Evolutionary conservation across 1,284 basidiomycete genomes (phyloP).

Genomic region (Ustilago vetiveriae): DNA sequence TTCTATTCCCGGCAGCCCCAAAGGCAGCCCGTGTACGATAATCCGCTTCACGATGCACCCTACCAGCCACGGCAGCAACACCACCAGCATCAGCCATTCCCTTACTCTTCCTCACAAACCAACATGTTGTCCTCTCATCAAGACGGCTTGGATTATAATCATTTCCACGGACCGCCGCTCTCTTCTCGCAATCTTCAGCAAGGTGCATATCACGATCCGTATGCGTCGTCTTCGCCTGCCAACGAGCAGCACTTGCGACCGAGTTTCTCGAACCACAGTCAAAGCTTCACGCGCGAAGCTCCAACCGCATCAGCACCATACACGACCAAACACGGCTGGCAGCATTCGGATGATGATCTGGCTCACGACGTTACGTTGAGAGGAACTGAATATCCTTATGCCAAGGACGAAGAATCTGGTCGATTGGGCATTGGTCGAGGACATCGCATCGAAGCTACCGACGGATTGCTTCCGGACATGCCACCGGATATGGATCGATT

Average conservation of each 20-base stretch:
- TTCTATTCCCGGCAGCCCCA: slow-evolving; percentile 34
- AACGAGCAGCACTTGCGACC: slow-evolving; percentile 8
- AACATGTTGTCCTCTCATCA: slow-evolving; percentile 9
- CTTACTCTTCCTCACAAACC: slow-evolving; percentile 11
- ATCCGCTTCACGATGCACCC: slow-evolving; percentile 13
- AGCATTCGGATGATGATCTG: slow-evolving; percentile 17
- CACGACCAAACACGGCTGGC: slow-evolving; percentile 4
- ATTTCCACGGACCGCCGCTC: slow-evolving; percentile 14
- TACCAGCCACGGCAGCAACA: slow-evolving; percentile 2
- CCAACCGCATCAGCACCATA: neutral
- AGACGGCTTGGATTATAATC: slow-evolving; percentile 29
- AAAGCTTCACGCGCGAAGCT: slow-evolving; percentile 8
- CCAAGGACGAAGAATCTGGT: slow-evolving; percentile 21
- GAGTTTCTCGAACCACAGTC: slow-evolving; percentile 7
- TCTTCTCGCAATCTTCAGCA: slow-evolving; percentile 5
- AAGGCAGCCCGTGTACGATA: slow-evolving; percentile 22
- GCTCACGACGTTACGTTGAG: slow-evolving; percentile 12
- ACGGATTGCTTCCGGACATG: slow-evolving; percentile 42
- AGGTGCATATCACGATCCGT: slow-evolving; percentile 41
- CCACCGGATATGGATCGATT: slow-evolving; percentile 39
- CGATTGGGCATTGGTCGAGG: slow-evolving; percentile 21
- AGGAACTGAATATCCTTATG: slow-evolving; percentile 12
- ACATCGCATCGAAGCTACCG: slow-evolving; percentile 28
- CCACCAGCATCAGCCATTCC: neutral
- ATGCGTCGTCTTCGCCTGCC: slow-evolving; percentile 9